Evolutionary conservation across 345 rosid genomes (phyloP), one percentile per base, ranked within the genome.

Genomic region (Moricandia arvensis): DNA sequence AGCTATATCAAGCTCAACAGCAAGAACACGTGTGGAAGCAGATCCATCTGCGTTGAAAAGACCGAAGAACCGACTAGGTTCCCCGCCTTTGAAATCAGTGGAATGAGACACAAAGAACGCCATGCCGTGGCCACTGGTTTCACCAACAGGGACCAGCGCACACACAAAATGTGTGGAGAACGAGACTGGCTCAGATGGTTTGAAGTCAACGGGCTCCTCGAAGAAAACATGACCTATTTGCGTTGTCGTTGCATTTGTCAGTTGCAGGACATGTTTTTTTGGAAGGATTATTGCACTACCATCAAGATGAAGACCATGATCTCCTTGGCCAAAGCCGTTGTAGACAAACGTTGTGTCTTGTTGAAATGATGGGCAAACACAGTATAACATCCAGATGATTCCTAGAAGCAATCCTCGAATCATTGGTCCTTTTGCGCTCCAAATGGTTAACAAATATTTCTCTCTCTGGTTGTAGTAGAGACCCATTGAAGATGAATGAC

Each of bases 1-100:
- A 29, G 88, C 74, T 0, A 81, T 85, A 75, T 89, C 91, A 54
- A 87, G 79, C 85, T 89, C 93, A 8, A 89, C 76, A 1, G 89
- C 88, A 45, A 89, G 30, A 33, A 91, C 80, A 59, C 82, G 88
- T 68, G 88, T 84, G 70, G 81, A 59, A 21, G 8, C 0, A 10
- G 66, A 55, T 4, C 89, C 83, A 7, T 55, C 43, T 78, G 7
- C 57, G 47, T 82, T 89, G 58, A 91, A 85, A 43, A 89, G 49
- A 9, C 94, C 94, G 1, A 91, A 57, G 81, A 29, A 83, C 43
- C 77, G 43, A 21, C 63, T 29, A 54, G 77, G 35, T 13, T 61
- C 1, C 18, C 81, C 87, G 2, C 15, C 4, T 0, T 0, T n/a
- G 51, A 84, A 67, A 5, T 73, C 75, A 7, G 5, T 47, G 0